A percentile compares a stretch with the other conserved stretches of the same genome.
Evolutionary conservation across 164 flowering plant species (phyloP).

Genomic region (Magnolia officinalis): DNA sequence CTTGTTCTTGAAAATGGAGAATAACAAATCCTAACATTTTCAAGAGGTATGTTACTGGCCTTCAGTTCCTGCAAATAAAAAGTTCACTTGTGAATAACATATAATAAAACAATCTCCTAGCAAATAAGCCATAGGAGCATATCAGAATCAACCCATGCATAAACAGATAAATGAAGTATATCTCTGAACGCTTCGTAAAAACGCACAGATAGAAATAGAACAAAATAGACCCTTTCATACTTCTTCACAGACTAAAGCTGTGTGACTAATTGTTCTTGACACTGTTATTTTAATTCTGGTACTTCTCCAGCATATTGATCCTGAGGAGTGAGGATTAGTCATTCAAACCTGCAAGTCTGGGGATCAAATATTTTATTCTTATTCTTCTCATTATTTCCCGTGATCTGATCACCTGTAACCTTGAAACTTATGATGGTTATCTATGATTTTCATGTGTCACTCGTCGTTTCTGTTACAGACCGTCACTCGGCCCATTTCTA

Average conservation of each 20-base stretch:
- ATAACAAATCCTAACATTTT: constrained; percentile 80
- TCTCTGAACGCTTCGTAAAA: neutral
- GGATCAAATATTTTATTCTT: no score
- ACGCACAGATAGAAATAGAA: neutral
- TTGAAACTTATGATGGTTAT: no score
- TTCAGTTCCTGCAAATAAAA: constrained; percentile 54
- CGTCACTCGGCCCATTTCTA: no score
- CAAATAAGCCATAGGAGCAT: neutral
- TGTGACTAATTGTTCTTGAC: neutral
- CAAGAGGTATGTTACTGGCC: constrained; percentile 48
- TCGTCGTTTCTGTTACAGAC: no score
- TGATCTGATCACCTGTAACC: no score
- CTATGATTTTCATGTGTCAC: no score
- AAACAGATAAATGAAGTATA: neutral
- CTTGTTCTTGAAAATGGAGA: constrained; percentile 92
- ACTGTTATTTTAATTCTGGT: no score
- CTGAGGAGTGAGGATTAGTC: no score
- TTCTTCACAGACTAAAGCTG: neutral
- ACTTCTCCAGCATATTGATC: no score
- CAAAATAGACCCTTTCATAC: neutral
- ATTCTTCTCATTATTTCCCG: no score
- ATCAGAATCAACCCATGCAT: neutral
- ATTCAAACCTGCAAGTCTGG: no score
- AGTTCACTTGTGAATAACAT: neutral
- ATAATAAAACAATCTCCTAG: neutral